These are phyloP conservation scores for Hydrangea macrophylla DNA, from an alignment of 148 eudicot genomes.

Conservation along the genomic window DNA sequence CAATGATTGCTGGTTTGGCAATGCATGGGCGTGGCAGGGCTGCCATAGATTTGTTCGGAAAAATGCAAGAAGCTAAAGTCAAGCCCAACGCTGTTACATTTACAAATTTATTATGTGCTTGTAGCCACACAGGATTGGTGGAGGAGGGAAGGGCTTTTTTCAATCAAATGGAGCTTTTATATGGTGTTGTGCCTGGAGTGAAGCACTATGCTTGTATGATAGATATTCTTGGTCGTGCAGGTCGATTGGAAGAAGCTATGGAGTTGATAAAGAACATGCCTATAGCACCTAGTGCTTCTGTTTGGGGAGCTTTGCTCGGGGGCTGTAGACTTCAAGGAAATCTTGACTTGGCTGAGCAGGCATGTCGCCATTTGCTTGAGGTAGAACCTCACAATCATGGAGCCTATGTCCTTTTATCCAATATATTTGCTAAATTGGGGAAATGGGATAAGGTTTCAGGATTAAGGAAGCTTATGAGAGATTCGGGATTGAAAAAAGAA, in stretches of 20 bases:
- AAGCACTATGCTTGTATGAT: constrained; percentile 48
- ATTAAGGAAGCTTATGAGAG: constrained; percentile 46
- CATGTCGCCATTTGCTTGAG: constrained; percentile 24
- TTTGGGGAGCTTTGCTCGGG: constrained; percentile 45
- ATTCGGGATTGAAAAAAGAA: constrained; percentile 37
- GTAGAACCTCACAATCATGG: constrained; percentile 42
- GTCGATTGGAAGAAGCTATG: constrained; percentile 35
- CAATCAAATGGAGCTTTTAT: constrained; percentile 27
- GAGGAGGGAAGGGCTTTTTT: constrained; percentile 35
- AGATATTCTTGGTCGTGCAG: constrained; percentile 45
- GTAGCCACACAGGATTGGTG: constrained; percentile 46
- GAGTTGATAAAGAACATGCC: constrained; percentile 37
- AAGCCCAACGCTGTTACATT: constrained; percentile 39
- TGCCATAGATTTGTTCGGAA: constrained; percentile 36
- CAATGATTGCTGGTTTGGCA: constrained; percentile 51
- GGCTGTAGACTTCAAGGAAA: constrained; percentile 38
- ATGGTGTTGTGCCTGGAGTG: constrained; percentile 26
- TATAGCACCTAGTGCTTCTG: constrained; percentile 26
- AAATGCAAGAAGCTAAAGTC: constrained; percentile 32
- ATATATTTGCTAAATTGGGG: constrained; percentile 38
- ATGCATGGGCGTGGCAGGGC: constrained; percentile 44
- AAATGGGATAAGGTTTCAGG: constrained; percentile 35
- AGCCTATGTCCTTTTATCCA: constrained; percentile 42
- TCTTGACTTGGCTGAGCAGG: constrained; percentile 29
- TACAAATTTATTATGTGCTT: constrained; percentile 37